Evolutionary conservation across 345 rosid species (phyloP), one percentile per base, ranked within the genome.

Genomic region (Linum trigynum): DNA sequence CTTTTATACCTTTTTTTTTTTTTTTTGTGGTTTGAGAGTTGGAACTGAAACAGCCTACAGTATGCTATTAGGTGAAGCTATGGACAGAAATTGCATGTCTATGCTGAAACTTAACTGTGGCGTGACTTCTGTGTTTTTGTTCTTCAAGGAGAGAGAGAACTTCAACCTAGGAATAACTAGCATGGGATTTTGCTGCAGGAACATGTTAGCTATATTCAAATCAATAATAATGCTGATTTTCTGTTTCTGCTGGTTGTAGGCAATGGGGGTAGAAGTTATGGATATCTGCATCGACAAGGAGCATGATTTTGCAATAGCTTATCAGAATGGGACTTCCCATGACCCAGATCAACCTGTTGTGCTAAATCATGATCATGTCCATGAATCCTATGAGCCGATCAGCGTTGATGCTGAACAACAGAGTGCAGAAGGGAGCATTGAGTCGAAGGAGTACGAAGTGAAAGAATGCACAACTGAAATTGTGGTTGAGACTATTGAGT

Each of bases 211-310:
- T 37, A 16, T 50, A 39, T 36, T 37, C 58, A 56, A 41, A 50
- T 63, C 61, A 55, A 62, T 67, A 45, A 5, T 38, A 39, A 36
- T 36, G 23, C 55, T 16, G 72, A 69, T 66, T 36, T 32, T 32
- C 53, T 38, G 37, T 67, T 58, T 70, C 41, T 62, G 62, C 61
- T 14, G 42, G 58, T 61, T 74, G 72, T 69, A 78, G 83, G 65
- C 65, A 48, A 83, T 86, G 91, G 81, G 81, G 57, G 23, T 77
- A 68, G 88, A 83, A 73, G 76, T 72, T 60, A 69, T 81, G 38
- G 94, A 88, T 73, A 80, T 85, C 38, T 86, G 94, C 77, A 83
- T 81, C 86, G 97, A 91, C 77, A 91, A 91, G 70, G 91, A 84
- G 75, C 83, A 84, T 50, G 86, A 86, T 78, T 77, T 76, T 70